Evolutionary conservation across 148 eudicot species (phyloP).

Genomic region (Heliamphora exappendiculata): DNA sequence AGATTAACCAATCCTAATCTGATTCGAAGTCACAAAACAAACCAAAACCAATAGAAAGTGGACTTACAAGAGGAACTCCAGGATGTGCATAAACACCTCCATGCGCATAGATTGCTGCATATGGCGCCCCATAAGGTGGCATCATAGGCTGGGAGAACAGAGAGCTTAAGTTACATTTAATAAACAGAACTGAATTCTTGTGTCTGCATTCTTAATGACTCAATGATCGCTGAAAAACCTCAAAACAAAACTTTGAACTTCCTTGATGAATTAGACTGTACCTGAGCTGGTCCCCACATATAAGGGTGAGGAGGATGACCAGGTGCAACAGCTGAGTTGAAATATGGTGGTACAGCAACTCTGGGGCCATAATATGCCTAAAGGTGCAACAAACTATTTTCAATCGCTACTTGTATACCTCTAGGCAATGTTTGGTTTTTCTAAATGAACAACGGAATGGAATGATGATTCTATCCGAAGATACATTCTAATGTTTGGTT

Average conservation of each 20-base stretch:
- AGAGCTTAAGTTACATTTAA: background rate
- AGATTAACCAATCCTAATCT: background rate
- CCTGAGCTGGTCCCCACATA: conserved; percentile 98
- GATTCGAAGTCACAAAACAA: background rate
- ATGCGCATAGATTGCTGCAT: conserved; percentile 87
- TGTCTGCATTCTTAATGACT: background rate
- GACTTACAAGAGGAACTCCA: conserved; percentile 71
- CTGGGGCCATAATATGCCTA: conserved; percentile 94
- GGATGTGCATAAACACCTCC: conserved; percentile 93
- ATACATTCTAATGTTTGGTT: too few relatives aligned
- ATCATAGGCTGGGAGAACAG: conserved; percentile 64
- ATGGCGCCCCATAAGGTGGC: conserved; percentile 86
- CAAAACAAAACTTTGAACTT: background rate
- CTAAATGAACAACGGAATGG: too few relatives aligned
- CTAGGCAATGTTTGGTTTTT: too few relatives aligned
- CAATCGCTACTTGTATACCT: background rate
- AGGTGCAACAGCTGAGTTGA: conserved; percentile 64
- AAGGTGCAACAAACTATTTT: conserved; percentile 2
- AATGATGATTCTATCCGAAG: too few relatives aligned
- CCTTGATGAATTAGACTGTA: conserved; percentile 12
- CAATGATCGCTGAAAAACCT: background rate
- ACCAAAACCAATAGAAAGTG: background rate
- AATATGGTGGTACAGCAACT: conserved; percentile 74
- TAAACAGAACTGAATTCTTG: background rate
- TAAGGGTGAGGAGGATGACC: conserved; percentile 77